A percentile compares a stretch with the other conserved stretches of the same genome.
Evolutionary conservation across 768 basidiomycete species (phyloP).

Genomic region (Kwoniella sp.): DNA sequence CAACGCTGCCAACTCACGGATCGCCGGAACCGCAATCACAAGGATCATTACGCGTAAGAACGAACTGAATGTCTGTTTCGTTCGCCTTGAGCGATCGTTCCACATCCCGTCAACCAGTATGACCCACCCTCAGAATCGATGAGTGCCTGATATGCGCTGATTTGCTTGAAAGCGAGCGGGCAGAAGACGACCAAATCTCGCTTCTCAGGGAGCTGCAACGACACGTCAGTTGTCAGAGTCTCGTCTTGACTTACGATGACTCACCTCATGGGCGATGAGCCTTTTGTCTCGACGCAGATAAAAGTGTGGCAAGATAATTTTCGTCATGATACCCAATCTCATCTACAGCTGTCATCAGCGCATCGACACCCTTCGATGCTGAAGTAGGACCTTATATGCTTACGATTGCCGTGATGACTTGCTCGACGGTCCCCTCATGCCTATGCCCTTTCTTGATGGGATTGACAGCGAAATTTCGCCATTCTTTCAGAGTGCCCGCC

Average conservation of each 20-base stretch:
- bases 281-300: constrained; percentile 68
- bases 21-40: constrained; percentile 72
- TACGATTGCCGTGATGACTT: constrained; percentile 47
- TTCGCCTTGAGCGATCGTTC: not conserved
- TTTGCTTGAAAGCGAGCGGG: constrained; percentile 73
- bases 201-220: constrained; percentile 75
- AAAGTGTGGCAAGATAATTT: constrained; percentile 74
- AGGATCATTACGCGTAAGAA: constrained; percentile 69
- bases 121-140: constrained; percentile 60
- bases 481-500: constrained; percentile 72
- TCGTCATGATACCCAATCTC: constrained; percentile 59
- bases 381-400: no score
- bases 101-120: not conserved
- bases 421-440: constrained; percentile 41
- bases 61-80: constrained; percentile 63
- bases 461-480: constrained; percentile 67
- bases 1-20: constrained; percentile 59
- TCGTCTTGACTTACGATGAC: not conserved
- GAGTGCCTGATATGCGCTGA: constrained; percentile 71
- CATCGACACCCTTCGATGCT: no score
- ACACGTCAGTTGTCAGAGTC: constrained; percentile 4
- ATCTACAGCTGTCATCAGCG: constrained; percentile 23
- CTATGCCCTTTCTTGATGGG: constrained; percentile 54
- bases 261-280: constrained; percentile 48
- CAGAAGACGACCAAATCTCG: constrained; percentile 91